phyloP scores from a whole-genome alignment of 202 grass and related monocot species.

The Cymbopogon flexuosus region DNA sequence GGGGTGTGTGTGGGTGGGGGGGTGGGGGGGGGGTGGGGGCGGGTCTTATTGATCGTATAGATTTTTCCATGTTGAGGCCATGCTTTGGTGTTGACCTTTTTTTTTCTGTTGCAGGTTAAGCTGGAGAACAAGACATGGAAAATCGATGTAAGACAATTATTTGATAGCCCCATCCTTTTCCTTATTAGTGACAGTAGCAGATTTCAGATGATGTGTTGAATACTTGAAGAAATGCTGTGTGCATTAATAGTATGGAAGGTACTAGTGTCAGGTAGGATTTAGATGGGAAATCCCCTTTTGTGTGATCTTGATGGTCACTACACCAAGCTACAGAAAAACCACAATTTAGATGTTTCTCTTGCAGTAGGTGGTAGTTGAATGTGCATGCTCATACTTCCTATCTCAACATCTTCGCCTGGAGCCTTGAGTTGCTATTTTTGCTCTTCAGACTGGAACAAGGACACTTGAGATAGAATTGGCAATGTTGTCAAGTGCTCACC shows the following conservation, averaged over 20 bases:
- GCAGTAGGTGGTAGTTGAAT: neutral
- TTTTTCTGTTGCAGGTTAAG: slow-evolving; percentile 58
- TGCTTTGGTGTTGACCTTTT: slow-evolving; percentile 1
- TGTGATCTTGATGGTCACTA: neutral
- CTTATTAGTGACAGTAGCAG: neutral
- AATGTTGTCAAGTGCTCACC: slow-evolving; percentile 75
- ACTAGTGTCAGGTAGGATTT: neutral
- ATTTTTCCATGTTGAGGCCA: neutral
- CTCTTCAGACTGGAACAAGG: slow-evolving; percentile 68
- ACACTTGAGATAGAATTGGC: slow-evolving; percentile 77
- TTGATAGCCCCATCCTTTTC: neutral
- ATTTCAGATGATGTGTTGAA: neutral
- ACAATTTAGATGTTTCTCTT: neutral
- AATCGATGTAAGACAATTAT: slow-evolving; percentile 60
- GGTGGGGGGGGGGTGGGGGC: no score
- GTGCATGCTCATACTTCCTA: neutral
- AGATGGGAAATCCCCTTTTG: neutral
- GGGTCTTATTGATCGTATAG: neutral
- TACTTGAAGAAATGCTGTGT: neutral
- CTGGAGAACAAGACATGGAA: slow-evolving; percentile 99
- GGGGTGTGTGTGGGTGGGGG: no score
- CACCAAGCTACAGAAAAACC: neutral
- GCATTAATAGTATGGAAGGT: neutral
- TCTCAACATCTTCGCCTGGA: neutral
- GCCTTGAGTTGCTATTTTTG: slow-evolving; percentile 3